Percentiles rank a stretch among this genome's conserved stretches.
These are phyloP conservation scores for Fusarium tanahbumbuense DNA, from an alignment of 2,329 filamentous ascomycete genomes.

Conservation along the genomic window DNA sequence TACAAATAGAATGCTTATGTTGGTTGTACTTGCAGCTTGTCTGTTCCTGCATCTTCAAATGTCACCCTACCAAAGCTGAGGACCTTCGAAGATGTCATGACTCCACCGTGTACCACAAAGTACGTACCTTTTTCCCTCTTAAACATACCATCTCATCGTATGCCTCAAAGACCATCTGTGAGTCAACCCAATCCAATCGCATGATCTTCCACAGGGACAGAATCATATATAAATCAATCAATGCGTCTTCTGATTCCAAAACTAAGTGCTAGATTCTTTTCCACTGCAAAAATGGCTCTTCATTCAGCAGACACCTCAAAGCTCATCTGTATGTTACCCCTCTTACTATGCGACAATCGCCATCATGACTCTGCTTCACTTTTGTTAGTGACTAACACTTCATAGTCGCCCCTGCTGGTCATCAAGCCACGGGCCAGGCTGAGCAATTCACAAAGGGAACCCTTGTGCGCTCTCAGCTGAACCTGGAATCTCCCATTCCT, in stretches of 20 bases:
- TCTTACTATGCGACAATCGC: constrained; percentile 2
- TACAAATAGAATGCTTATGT: neutral
- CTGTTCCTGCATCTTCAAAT: neutral
- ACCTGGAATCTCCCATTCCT: constrained; percentile 71
- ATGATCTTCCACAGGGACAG: constrained; percentile 21
- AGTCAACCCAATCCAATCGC: constrained; percentile 23
- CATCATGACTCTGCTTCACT: constrained; percentile 12
- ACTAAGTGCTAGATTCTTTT: constrained; percentile 34
- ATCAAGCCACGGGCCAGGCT: constrained; percentile 70
- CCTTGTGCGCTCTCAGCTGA: constrained; percentile 71
- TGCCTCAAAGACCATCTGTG: constrained; percentile 19
- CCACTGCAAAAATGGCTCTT: constrained; percentile 58
- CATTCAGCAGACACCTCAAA: constrained; percentile 56
- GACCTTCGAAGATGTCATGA: constrained; percentile 40
- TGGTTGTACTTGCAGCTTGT: neutral
- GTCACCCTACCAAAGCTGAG: constrained; percentile 7
- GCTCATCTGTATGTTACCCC: constrained; percentile 59
- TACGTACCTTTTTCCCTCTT: constrained; percentile 32
- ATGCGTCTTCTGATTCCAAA: constrained; percentile 41
- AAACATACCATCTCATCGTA: constrained; percentile 31
- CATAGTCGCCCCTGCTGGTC: constrained; percentile 72
- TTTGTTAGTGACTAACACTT: constrained; percentile 1
- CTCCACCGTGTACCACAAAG: constrained; percentile 24
- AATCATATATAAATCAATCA: constrained; percentile 19
- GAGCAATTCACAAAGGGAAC: constrained; percentile 77